These are phyloP conservation scores for Fusarium succisae DNA, from an alignment of 2,329 filamentous ascomycete species.

Conservation along the genomic window DNA sequence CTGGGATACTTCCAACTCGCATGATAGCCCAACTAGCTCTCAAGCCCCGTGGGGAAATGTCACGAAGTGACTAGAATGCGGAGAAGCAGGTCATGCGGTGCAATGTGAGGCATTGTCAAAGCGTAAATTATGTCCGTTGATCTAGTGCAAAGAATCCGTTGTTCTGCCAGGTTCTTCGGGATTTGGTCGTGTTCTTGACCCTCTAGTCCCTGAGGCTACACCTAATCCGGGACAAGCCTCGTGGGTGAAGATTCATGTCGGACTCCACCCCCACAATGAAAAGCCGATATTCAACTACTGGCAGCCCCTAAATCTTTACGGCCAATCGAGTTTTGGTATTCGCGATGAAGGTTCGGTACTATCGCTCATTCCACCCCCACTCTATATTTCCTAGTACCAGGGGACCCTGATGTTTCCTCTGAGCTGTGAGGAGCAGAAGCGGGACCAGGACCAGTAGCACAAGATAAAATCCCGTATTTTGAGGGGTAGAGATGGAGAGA, in stretches of 20 bases:
- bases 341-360: neutral
- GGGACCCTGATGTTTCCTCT: neutral
- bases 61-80: neutral
- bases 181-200: neutral
- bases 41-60: neutral
- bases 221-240: neutral
- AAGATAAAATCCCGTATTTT: fast-evolving
- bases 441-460: neutral
- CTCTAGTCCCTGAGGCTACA: neutral
- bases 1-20: neutral
- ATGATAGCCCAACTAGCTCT: neutral
- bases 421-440: neutral
- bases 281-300: neutral
- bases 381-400: neutral
- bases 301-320: neutral
- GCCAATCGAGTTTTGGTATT: neutral
- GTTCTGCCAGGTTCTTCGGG: neutral
- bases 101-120: neutral
- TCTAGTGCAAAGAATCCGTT: neutral
- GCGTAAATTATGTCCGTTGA: neutral
- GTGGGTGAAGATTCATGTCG: fast-evolving
- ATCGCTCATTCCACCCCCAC: neutral
- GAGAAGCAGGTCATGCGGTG: neutral
- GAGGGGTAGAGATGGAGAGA: fast-evolving
- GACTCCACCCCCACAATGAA: neutral